phyloP scores from a whole-genome alignment of 176 grass and related monocot genomes.

The Alloteropsis semialata region DNA sequence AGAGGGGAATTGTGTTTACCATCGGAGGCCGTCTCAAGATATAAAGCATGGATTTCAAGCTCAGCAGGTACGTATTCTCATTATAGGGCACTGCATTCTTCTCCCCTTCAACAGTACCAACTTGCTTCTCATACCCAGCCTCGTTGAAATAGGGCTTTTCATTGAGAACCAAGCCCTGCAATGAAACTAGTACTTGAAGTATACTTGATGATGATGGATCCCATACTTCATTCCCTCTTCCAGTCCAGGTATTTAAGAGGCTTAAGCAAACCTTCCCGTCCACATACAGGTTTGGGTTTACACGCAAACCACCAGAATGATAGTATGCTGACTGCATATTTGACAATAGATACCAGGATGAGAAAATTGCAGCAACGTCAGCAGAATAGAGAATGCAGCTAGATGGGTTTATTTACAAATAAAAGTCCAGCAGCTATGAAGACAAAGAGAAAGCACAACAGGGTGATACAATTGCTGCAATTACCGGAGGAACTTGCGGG shows the following conservation, averaged over 20 bases:
- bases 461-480: conserved; percentile 3
- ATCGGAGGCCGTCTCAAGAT: conserved; percentile 83
- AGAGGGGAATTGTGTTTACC: conserved; percentile 52
- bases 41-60: conserved; percentile 93
- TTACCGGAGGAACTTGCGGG: conserved; percentile 94
- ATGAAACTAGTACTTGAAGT: conserved; percentile 90
- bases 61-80: conserved; percentile 94
- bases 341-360: conserved; percentile 7
- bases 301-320: conserved; percentile 89
- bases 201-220: conserved; percentile 87
- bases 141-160: conserved; percentile 97
- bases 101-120: conserved; percentile 92
- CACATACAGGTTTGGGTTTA: conserved; percentile 94
- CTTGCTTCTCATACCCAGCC: conserved; percentile 95
- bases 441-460: conserved; percentile 15
- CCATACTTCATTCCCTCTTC: conserved; percentile 95
- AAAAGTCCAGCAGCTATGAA: neutral
- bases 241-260: conserved; percentile 90
- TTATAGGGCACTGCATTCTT: conserved; percentile 97
- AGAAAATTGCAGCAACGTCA: conserved; percentile 9
- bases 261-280: conserved; percentile 98
- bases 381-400: neutral
- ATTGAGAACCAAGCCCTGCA: conserved; percentile 96
- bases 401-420: conserved; percentile 3
- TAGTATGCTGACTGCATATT: conserved; percentile 84